Base-by-base conservation (phyloP, 768 basidiomycete species). In the Mycena metata region DNA sequence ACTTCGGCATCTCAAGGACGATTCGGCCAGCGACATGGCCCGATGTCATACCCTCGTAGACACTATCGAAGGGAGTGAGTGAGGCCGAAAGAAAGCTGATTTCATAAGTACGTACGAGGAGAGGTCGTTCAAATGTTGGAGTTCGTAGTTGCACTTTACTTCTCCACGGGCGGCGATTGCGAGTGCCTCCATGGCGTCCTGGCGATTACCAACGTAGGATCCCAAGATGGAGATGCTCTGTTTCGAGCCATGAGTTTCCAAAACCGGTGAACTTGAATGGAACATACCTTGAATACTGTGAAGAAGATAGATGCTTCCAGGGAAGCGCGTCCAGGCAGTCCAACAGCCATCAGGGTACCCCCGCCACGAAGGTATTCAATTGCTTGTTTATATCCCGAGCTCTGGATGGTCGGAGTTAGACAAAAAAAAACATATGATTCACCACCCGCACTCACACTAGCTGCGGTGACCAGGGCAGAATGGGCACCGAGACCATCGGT, bases 141-240 rank as follows among this genome's bases (percentile, higher is more conserved):
- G n/a, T 36, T 21, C 21, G 16, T 33, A 67, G 8, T 52, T 62
- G 43, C 64, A 70, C 8, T 46, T 66, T 39, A 61, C 68, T 41
- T 67, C 26, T 59, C 67, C 67, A 11, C 62, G 61, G 9, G 62
- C 67, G n/a, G 69, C 30, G 51, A 96, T 90, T 2, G 89, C 86
- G 54, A 96, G 80, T 0, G 96, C 92, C 77, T 97, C 95, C 13
- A 85, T 77, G 2, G 95, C 89, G 74, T 96, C 96, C 78, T 95
- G 94, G 35, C 92, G 88, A 78, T 94, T 95, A 0, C 93, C 90
- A 17, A 85, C 82, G 60, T 84, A 85, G 3, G 85, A 87, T 17
- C 88, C 89, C 59, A 83, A 73, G 65, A 90, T 88, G 58, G 76
- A 86, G 66, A 90, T 85, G 79, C 84, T 84, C 82, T 83, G 46